Evolutionary conservation across 441 rosid species (phyloP).

Genomic region (Flueggea neowawraea): DNA sequence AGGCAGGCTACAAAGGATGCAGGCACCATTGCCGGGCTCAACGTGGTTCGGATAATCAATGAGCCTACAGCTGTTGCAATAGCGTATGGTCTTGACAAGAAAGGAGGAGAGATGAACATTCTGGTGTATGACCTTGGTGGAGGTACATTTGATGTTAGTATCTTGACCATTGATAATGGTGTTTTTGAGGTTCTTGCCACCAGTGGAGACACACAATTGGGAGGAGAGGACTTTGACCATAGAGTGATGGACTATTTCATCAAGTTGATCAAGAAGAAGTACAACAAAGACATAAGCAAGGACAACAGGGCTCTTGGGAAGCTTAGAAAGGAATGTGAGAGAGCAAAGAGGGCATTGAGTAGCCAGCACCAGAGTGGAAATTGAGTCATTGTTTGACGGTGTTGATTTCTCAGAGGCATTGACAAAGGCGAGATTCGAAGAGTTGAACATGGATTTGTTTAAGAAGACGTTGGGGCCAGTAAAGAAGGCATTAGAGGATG

Average conservation of each 20-base stretch:
- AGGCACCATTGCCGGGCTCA: constrained; percentile 50
- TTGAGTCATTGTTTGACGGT: constrained; percentile 56
- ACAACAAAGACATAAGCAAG: constrained; percentile 44
- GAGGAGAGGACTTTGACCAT: constrained; percentile 65
- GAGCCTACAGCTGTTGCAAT: constrained; percentile 66
- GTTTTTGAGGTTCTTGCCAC: constrained; percentile 61
- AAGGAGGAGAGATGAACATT: constrained; percentile 39
- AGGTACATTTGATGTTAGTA: constrained; percentile 58
- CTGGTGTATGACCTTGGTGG: constrained; percentile 61
- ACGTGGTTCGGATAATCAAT: constrained; percentile 54
- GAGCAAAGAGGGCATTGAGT: constrained; percentile 54
- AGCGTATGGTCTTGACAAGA: constrained; percentile 59
- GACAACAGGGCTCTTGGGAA: constrained; percentile 52
- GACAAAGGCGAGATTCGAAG: constrained; percentile 59
- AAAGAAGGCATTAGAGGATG: constrained; percentile 57
- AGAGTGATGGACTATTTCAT: constrained; percentile 60
- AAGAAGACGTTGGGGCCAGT: constrained; percentile 56
- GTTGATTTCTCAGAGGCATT: constrained; percentile 61
- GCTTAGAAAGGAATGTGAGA: constrained; percentile 57
- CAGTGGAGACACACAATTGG: constrained; percentile 61
- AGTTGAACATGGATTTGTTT: constrained; percentile 61
- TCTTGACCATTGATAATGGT: constrained; percentile 49
- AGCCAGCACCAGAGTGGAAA: constrained; percentile 59
- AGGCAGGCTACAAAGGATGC: constrained; percentile 68
- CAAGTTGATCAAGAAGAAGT: constrained; percentile 51